These are phyloP conservation scores for Magnusiomyces ingens DNA, from an alignment of 1,139 yeast species.

Conservation along the genomic window DNA sequence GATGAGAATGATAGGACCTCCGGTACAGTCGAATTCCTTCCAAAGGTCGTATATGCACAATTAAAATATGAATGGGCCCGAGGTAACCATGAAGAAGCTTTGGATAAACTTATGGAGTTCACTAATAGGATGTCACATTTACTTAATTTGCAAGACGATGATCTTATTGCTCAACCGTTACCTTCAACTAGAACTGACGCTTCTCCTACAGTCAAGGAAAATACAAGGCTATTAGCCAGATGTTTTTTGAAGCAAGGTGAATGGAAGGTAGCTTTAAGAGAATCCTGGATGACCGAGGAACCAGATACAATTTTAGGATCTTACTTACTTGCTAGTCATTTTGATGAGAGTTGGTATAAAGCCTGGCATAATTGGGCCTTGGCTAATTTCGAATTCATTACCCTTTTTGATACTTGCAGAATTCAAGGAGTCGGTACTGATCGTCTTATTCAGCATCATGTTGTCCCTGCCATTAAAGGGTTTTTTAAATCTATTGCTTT, in stretches of 20 bases:
- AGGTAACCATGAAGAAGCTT: slow-evolving; percentile 81
- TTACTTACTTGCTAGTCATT: slow-evolving; percentile 87
- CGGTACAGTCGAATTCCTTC: slow-evolving; percentile 32
- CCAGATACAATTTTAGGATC: slow-evolving; percentile 81
- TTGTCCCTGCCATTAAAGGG: slow-evolving; percentile 90
- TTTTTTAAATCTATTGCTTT: slow-evolving; percentile 91
- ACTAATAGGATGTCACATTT: slow-evolving; percentile 88
- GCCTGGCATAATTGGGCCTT: slow-evolving; percentile 99
- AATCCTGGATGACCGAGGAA: slow-evolving; percentile 69
- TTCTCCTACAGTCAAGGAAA: slow-evolving; percentile 74
- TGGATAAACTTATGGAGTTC: slow-evolving; percentile 78
- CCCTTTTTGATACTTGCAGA: slow-evolving; percentile 39
- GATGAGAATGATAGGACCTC: slow-evolving; percentile 53
- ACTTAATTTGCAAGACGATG: slow-evolving; percentile 42
- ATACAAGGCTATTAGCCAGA: slow-evolving; percentile 82
- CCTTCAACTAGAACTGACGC: slow-evolving; percentile 69
- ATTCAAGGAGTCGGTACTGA: slow-evolving; percentile 27
- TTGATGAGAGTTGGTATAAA: slow-evolving; percentile 89
- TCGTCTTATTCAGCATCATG: slow-evolving; percentile 60
- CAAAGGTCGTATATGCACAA: slow-evolving; percentile 95
- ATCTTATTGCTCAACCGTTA: slow-evolving; percentile 78
- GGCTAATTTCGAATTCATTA: slow-evolving; percentile 92
- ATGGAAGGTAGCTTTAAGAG: slow-evolving; percentile 82
- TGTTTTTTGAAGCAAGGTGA: slow-evolving; percentile 97
- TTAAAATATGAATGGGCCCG: slow-evolving; percentile 96